Percentiles rank a stretch among this genome's conserved stretches.
These are phyloP conservation scores for Cicer judaicum DNA, from an alignment of 306 rosid genomes.

Conservation along the genomic window DNA sequence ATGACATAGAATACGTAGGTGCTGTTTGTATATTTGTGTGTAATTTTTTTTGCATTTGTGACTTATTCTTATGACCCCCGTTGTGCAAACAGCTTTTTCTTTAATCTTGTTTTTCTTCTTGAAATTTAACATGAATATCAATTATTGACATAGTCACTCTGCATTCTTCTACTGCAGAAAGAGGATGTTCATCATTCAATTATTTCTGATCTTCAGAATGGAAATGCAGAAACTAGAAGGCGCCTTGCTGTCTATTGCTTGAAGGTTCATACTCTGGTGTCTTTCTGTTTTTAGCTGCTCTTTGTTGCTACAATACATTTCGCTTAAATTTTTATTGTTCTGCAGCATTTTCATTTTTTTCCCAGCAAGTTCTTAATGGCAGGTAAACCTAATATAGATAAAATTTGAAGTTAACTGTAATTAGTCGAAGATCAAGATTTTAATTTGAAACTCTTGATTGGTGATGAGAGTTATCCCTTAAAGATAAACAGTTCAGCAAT, in stretches of 20 bases:
- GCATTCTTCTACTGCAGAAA: constrained; percentile 62
- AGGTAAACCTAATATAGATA: constrained; percentile 8
- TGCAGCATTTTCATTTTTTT: neutral
- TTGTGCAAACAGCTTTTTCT: constrained; percentile 26
- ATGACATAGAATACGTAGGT: constrained; percentile 21
- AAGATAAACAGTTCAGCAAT: neutral
- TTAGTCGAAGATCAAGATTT: constrained; percentile 17
- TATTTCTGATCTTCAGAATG: constrained; percentile 98
- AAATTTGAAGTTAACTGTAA: constrained; percentile 8
- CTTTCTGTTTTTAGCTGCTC: constrained; percentile 42
- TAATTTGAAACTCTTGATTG: constrained; percentile 20
- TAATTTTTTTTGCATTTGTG: constrained; percentile 6
- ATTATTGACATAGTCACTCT: constrained; percentile 42
- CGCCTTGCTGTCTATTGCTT: constrained; percentile 98
- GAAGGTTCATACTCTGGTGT: constrained; percentile 64
- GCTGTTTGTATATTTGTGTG: constrained; percentile 26
- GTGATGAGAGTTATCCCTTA: constrained; percentile 22
- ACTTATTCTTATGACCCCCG: constrained; percentile 5
- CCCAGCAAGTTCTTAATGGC: constrained; percentile 26
- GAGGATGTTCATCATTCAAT: constrained; percentile 99
- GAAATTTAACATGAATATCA: constrained; percentile 21
- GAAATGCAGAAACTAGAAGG: constrained; percentile 94
- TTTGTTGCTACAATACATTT: constrained; percentile 32
- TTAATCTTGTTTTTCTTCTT: constrained; percentile 17
- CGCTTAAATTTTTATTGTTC: constrained; percentile 17